Percentiles rank a stretch among this genome's conserved stretches.
Conservation (phyloP, 805 yeast species). For the Kluyveromyces lactis region DNA sequence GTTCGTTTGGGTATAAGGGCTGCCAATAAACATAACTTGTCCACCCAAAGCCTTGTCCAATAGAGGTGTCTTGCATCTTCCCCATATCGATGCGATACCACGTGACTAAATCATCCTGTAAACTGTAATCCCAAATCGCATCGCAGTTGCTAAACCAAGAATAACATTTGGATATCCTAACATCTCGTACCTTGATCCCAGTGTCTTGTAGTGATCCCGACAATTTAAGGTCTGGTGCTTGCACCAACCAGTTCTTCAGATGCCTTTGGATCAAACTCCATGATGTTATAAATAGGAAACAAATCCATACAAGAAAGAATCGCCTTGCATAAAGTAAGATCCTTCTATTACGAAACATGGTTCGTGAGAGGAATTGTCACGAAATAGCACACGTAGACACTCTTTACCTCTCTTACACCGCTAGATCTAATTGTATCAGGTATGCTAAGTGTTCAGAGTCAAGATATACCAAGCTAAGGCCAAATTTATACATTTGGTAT, state of each 20-base stretch:
- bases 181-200: neutral
- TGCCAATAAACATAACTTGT: neutral
- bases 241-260: neutral
- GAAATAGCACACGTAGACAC: neutral
- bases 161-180: neutral
- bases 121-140: conserved; percentile 1
- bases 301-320: neutral
- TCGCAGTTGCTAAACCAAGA: neutral
- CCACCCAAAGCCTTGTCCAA: conserved; percentile 1
- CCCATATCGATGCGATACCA: neutral
- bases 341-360: neutral
- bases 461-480: too few species aligned
- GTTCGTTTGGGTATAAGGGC: neutral
- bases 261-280: conserved; percentile 1
- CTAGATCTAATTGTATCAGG: too few species aligned
- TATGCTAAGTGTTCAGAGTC: too few species aligned
- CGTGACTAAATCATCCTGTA: neutral
- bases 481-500: too few species aligned
- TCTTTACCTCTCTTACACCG: too few species aligned
- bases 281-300: conserved; percentile 1
- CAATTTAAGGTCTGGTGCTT: too few species aligned
- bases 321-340: neutral
- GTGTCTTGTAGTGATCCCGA: too few species aligned
- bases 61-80: neutral
- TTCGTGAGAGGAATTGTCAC: neutral